Base-by-base conservation (phyloP, 192 early-diverging fungal species). In the Fimicolochytrium jonesii region DNA sequence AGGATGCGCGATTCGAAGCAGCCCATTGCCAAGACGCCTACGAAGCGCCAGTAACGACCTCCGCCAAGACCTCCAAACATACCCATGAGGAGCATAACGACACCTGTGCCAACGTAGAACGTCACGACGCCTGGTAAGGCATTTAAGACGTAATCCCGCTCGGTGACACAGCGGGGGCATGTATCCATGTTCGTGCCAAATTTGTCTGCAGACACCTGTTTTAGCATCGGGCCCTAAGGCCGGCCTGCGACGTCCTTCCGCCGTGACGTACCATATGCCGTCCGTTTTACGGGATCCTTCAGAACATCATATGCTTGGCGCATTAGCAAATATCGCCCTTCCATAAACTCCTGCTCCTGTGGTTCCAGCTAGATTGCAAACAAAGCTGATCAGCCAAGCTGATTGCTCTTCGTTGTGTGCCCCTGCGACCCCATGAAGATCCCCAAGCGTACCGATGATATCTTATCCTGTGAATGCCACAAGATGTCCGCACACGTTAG, bases 1-100 rank as follows among this genome's bases (percentile, higher is more conserved):
- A 75, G 46, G 22, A 77, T 51, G 18, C 28, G 13, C 15, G 61
- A n/a, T 47, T 78, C 79, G 29, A 78, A 11, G 35, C 34, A 29
- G 26, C 45, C 59, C 52, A 78, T 59, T 29, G 56, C 13, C 0
- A 63, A 10, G 17, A 78, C 55, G 3, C 64, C 67, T 23, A 68
- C 53, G 34, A 71, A 69, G 2, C 79, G 69, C 73, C 77, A 76
- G 56, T 61, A 77, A 11, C 74, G 57, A 29, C 76, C 79, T 37
- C 71, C 78, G 13, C 64, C 62, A 33, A 62, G 55, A 35, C 36
- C 50, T 33, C 74, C 70, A n/a, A 79, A 39, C 9, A 81, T 31
- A 29, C 47, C 39, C 50, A 80, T 66, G 31, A 81, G 26, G 35
- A 46, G 43, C 23, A 78, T 36, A 10, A 78, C 25, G 15, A 44